Evolutionary conservation across 148 eudicot species (phyloP).

Genomic region (Pouteria glomerata): DNA sequence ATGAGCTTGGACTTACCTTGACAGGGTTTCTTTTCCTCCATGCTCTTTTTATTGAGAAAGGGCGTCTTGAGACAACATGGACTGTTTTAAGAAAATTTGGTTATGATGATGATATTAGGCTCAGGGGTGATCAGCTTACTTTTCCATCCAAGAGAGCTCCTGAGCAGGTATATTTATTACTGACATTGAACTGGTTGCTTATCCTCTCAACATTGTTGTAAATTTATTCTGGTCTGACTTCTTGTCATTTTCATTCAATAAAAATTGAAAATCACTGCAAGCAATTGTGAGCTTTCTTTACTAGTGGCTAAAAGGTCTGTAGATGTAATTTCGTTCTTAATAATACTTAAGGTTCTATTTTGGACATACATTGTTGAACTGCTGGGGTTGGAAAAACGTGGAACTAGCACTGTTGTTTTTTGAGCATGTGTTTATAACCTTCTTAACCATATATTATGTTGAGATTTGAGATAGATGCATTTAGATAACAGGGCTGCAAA

Average conservation of each 20-base stretch:
- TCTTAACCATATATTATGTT: not conserved
- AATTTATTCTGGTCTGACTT: not conserved
- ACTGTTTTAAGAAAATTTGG: slow-evolving; percentile 54
- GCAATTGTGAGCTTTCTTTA: not conserved
- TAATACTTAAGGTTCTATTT: not conserved
- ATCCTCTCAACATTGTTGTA: not conserved
- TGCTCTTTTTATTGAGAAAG: slow-evolving; percentile 57
- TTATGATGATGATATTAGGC: slow-evolving; percentile 52
- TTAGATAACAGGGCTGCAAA: not conserved
- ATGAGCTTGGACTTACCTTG: slow-evolving; percentile 51
- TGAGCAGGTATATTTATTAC: slow-evolving; percentile 38
- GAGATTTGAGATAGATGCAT: not conserved
- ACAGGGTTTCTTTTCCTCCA: slow-evolving; percentile 59
- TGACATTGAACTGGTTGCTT: not conserved
- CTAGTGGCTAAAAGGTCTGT: not conserved
- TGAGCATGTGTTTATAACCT: not conserved
- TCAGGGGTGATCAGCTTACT: slow-evolving; percentile 34
- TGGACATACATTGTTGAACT: not conserved
- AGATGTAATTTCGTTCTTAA: not conserved
- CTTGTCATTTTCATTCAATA: not conserved
- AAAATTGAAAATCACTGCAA: not conserved
- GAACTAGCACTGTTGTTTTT: not conserved
- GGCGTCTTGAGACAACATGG: slow-evolving; percentile 64
- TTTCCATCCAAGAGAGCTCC: slow-evolving; percentile 40
- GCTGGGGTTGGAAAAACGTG: not conserved